Percentiles rank a stretch among this genome's conserved stretches.
Evolutionary conservation across 179 eudicot species (phyloP).

Genomic region (Silene coronaria): DNA sequence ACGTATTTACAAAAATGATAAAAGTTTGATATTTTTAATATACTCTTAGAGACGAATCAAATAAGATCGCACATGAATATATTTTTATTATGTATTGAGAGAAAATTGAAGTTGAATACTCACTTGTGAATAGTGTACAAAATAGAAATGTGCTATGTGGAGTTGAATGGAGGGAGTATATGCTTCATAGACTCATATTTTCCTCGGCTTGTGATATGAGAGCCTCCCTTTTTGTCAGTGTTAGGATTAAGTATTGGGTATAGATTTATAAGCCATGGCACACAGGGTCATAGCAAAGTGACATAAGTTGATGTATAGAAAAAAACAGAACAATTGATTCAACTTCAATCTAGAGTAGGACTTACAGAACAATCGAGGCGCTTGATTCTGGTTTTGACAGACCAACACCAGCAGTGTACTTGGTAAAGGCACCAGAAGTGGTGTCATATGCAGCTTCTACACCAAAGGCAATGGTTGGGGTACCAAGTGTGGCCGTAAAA

Average conservation of each 20-base stretch:
- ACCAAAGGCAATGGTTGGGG: conserved; percentile 82
- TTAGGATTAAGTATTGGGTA: not conserved
- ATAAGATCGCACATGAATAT: too few species aligned
- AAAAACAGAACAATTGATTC: not conserved
- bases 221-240: not conserved
- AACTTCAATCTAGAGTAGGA: not conserved
- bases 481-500: conserved; percentile 76
- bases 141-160: too few species aligned
- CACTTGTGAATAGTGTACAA: too few species aligned
- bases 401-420: conserved; percentile 80
- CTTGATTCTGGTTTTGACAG: conserved; percentile 75
- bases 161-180: too few species aligned
- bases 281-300: not conserved
- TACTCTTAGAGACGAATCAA: too few species aligned
- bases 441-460: conserved; percentile 91
- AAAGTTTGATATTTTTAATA: too few species aligned
- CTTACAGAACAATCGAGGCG: conserved; percentile 80
- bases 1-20: too few species aligned
- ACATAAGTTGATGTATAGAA: not conserved
- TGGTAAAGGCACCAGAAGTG: conserved; percentile 51
- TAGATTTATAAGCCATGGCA: too few species aligned
- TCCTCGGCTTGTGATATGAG: not conserved
- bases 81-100: too few species aligned
- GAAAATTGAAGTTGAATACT: too few species aligned
- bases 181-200: not conserved